Evolutionary conservation across 2,329 filamentous ascomycete species (phyloP).

Genomic region (Scedosporium dehoogii): DNA sequence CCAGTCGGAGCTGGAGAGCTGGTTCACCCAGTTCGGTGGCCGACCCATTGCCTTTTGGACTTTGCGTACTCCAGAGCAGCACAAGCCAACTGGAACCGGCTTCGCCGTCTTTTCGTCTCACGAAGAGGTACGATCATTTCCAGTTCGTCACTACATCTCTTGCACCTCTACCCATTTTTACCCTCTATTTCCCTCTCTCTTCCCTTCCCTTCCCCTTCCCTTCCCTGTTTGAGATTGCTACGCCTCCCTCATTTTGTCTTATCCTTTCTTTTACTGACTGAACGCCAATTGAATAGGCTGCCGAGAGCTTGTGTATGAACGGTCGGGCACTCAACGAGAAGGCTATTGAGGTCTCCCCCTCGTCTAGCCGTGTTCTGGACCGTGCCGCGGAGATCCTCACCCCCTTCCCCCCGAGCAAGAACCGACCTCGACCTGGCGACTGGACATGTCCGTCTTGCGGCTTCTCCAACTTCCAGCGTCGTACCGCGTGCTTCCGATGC

Average conservation of each 20-base stretch:
- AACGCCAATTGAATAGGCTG: slow-evolving; percentile 54
- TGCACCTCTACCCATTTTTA: background rate
- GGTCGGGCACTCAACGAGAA: slow-evolving; percentile 96
- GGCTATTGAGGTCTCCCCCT: slow-evolving; percentile 96
- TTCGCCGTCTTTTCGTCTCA: slow-evolving; percentile 99
- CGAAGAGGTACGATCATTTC: slow-evolving; percentile 67
- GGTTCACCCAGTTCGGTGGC: slow-evolving; percentile 98
- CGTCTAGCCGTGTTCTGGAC: slow-evolving; percentile 92
- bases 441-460: slow-evolving; percentile 99
- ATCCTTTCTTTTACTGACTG: background rate
- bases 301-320: slow-evolving; percentile 98
- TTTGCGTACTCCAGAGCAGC: slow-evolving; percentile 90
- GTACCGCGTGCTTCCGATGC: slow-evolving; percentile 97
- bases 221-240: background rate
- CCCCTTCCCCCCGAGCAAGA: slow-evolving; percentile 97
- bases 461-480: slow-evolving; percentile 98
- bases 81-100: slow-evolving; percentile 97
- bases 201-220: slow-evolving; percentile 2
- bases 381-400: slow-evolving; percentile 92
- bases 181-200: background rate
- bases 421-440: slow-evolving; percentile 90
- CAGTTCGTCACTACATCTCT: background rate
- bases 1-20: slow-evolving; percentile 96
- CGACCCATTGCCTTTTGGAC: slow-evolving; percentile 99
- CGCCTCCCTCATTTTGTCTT: background rate